phyloP scores from a whole-genome alignment of 768 basidiomycete genomes.

The Panaeolus cyanescens region DNA sequence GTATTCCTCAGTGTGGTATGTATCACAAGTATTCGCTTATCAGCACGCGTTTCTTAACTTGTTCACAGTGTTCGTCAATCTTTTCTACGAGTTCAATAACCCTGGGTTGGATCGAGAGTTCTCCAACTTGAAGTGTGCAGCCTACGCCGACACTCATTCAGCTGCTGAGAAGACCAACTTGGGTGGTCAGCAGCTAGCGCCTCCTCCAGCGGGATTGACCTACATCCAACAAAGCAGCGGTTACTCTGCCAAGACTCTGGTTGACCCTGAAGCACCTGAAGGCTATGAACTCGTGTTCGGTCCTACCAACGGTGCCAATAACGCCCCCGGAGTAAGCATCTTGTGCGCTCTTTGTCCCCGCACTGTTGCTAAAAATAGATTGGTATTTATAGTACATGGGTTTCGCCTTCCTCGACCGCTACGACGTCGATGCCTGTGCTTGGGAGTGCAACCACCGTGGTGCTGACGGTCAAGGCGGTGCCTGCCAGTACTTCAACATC shows the following conservation, averaged over 20 bases:
- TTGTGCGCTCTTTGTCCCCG: background rate
- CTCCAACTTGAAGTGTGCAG: conserved; percentile 51
- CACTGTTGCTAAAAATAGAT: background rate
- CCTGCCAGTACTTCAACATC: conserved; percentile 55
- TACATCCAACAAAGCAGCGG: conserved; percentile 48
- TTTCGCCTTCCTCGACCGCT: conserved; percentile 48
- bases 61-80: conserved; percentile 45
- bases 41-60: background rate
- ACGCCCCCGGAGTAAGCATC: conserved; percentile 40
- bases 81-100: conserved; percentile 53
- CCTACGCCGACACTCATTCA: conserved; percentile 44
- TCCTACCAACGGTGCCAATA: conserved; percentile 47
- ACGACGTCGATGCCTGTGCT: conserved; percentile 49
- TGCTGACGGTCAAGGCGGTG: conserved; percentile 42
- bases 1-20: conserved; percentile 42
- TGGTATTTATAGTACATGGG: conserved; percentile 46
- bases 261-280: conserved; percentile 39
- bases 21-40: conserved; percentile 8
- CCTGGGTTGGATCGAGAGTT: conserved; percentile 35
- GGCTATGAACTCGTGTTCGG: conserved; percentile 50
- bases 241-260: conserved; percentile 36
- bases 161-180: conserved; percentile 46
- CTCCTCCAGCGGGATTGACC: conserved; percentile 34
- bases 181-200: conserved; percentile 43
- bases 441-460: conserved; percentile 43